Percentiles rank a stretch among this genome's conserved stretches.
These are phyloP conservation scores for Anastatica hierochuntica DNA, from an alignment of 345 rosid genomes.

Conservation along the genomic window DNA sequence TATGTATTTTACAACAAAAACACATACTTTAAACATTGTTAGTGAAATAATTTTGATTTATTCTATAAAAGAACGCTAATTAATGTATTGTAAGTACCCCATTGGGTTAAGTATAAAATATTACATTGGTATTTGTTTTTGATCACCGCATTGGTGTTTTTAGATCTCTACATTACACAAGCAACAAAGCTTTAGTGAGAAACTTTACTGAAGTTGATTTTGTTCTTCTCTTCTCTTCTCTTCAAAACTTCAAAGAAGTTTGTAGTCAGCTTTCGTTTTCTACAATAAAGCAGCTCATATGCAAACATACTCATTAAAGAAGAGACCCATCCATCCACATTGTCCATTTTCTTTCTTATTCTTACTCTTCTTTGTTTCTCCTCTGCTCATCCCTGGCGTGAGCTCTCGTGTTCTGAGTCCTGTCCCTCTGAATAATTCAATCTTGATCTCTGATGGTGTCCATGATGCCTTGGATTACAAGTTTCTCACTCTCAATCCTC, in stretches of 20 bases:
- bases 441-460: slow-evolving; percentile 21
- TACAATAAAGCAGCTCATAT: slow-evolving; percentile 15
- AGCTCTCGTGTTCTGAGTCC: slow-evolving; percentile 22
- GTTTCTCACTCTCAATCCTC: slow-evolving; percentile 17
- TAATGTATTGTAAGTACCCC: too few species aligned
- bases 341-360: neutral
- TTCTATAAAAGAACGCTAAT: too few species aligned
- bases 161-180: slow-evolving; percentile 9
- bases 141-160: too few species aligned
- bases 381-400: slow-evolving; percentile 12
- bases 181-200: neutral
- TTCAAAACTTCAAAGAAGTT: neutral
- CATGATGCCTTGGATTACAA: slow-evolving; percentile 2
- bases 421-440: slow-evolving; percentile 6
- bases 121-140: too few species aligned
- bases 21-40: too few species aligned
- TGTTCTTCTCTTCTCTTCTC: neutral
- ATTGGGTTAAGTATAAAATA: neutral
- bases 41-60: too few species aligned
- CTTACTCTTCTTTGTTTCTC: neutral
- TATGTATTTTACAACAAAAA: too few species aligned
- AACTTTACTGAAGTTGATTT: neutral
- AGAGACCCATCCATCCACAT: slow-evolving; percentile 1
- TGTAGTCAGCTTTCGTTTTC: neutral
- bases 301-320: slow-evolving; percentile 10